Evolutionary conservation across 139 green algal genomes (phyloP).

Genomic region (Chlorella sp.): DNA sequence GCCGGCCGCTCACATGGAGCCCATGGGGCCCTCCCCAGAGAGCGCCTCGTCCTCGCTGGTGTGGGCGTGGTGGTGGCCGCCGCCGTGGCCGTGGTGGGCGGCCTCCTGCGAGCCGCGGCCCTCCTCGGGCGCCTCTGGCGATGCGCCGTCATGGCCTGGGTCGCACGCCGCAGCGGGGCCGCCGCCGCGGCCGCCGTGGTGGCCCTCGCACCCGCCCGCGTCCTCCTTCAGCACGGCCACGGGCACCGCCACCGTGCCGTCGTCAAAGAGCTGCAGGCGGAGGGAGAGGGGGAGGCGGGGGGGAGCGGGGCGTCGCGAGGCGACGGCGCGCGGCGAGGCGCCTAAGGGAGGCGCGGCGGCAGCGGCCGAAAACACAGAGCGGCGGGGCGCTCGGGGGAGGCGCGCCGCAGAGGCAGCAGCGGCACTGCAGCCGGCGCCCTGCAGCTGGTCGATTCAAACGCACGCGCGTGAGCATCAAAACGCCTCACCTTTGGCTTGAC

Average conservation of each 20-base stretch:
- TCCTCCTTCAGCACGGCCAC: slow-evolving; percentile 13
- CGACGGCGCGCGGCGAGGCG: neutral
- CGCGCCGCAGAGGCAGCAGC: neutral
- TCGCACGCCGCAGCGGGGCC: neutral
- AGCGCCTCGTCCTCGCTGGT: too few species aligned
- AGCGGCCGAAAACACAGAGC: neutral
- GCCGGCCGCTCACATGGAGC: too few species aligned
- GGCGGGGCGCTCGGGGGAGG: neutral
- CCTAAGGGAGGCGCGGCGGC: neutral
- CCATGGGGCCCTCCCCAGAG: too few species aligned
- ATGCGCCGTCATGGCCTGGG: slow-evolving; percentile 26
- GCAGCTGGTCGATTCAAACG: neutral
- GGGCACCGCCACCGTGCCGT: slow-evolving; percentile 29
- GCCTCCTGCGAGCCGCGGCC: neutral
- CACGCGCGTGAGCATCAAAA: neutral
- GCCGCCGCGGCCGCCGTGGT: neutral
- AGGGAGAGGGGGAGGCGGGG: neutral
- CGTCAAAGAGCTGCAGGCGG: slow-evolving; percentile 27
- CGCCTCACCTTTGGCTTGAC: slow-evolving; percentile 48
- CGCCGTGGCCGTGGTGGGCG: too few species aligned
- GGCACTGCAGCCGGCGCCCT: neutral
- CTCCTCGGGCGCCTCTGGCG: neutral
- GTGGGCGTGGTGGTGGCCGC: too few species aligned
- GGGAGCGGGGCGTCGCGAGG: neutral
- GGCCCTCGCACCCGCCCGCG: neutral